Base-by-base conservation (phyloP, 2,329 filamentous ascomycete genomes). In the Plenodomus tracheiphilus region DNA sequence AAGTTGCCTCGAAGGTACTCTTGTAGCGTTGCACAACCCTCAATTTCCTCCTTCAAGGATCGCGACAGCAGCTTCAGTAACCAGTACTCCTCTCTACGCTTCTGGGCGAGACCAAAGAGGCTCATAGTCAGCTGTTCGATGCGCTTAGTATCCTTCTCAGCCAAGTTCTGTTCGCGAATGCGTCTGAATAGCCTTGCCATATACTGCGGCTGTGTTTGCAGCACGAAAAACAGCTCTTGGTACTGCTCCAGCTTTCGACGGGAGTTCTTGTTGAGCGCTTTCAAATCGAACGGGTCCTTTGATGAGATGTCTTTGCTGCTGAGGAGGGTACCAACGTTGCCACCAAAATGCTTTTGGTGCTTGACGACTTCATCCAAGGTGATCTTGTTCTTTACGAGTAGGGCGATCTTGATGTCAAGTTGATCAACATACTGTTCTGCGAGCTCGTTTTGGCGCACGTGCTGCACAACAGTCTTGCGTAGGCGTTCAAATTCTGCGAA, bases 341-440 rank as follows among this genome's bases (percentile, higher is more conserved):
- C 92, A 47, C 94, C 94, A 64, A 94, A 97, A 71, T 96, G 95
- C 77, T 88, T 93, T 68, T 99, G 94, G 69, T 97, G 94, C 64
- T 91, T 91, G 46, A 99, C 89, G 21, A 99, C 94, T 74, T 99
- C 95, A 67, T 99, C 94, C 3, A 99, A 81, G 0, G 94, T 97
- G 66, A 99, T 99, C 75, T 99, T 99, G 82, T 99, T 99, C 81
- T 97, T 97, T 64, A 99, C 94, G 16, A 99, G 81, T 2, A 99
- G 82, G 1, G 94, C 94, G 70, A 99, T 99, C 77, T 99, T 99
- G 79, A 99, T 96, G 68, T 99, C 95, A 30, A 99, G 83, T 70
- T 99, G 94, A 64, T 96, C 92, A 60, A 99, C 96, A 68, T 99
- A 99, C 70, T 97, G 91, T 74, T 99, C 94, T 34, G 95, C 85